These are phyloP conservation scores for Plasmodium reichenowi DNA, from an alignment of 169 alveolate species.

Conservation along the genomic window DNA sequence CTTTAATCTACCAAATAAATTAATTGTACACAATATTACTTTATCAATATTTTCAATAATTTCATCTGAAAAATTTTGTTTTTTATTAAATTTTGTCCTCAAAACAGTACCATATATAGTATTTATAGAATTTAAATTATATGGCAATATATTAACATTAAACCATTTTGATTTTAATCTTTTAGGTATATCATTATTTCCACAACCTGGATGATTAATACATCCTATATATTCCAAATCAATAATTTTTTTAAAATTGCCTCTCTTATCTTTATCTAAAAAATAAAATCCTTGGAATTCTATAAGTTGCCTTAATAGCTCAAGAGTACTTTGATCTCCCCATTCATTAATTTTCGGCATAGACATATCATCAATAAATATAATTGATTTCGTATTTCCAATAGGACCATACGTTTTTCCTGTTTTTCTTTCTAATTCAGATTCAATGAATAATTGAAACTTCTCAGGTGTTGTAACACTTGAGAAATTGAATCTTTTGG, in stretches of 20 bases:
- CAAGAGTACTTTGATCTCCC: constrained; percentile 97
- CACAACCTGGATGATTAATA: constrained; percentile 98
- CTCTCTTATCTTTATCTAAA: constrained; percentile 95
- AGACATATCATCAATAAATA: constrained; percentile 96
- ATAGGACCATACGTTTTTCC: constrained; percentile 96
- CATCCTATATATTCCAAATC: constrained; percentile 95
- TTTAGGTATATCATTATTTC: constrained; percentile 97
- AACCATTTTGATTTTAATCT: constrained; percentile 95
- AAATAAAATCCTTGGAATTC: constrained; percentile 96
- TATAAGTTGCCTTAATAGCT: constrained; percentile 93
- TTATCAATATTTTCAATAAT: constrained; percentile 88
- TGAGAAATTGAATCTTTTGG: constrained; percentile 94
- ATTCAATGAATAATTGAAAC: constrained; percentile 95
- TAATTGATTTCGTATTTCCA: constrained; percentile 92
- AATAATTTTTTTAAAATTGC: constrained; percentile 92
- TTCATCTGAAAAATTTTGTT: constrained; percentile 87
- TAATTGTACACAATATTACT: constrained; percentile 93
- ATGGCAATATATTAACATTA: constrained; percentile 95
- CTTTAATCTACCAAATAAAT: constrained; percentile 89
- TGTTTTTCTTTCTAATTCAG: constrained; percentile 94
- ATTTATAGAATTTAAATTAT: constrained; percentile 94
- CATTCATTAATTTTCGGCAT: constrained; percentile 97
- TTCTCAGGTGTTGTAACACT: constrained; percentile 96
- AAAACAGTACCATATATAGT: constrained; percentile 96
- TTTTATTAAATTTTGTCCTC: constrained; percentile 91